phyloP scores from a whole-genome alignment of 23 red algal genomes.

The Gracilaria caudata region DNA sequence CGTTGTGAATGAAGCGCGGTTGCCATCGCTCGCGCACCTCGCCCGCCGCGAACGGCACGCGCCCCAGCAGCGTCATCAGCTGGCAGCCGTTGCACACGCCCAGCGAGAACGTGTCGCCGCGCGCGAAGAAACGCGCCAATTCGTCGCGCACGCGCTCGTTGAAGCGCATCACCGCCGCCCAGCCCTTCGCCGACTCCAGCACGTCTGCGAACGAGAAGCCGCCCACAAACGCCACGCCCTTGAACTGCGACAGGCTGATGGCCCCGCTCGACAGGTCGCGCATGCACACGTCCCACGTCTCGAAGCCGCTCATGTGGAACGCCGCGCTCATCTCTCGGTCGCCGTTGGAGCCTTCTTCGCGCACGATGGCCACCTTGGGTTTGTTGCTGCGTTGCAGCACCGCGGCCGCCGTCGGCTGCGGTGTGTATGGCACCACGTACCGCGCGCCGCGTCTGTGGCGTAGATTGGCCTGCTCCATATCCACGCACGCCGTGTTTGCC shows the following conservation, averaged over 20 bases:
- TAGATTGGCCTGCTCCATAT: conserved; percentile 46
- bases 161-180: conserved; percentile 94
- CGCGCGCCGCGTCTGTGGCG: conserved; percentile 29
- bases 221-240: conserved; percentile 90
- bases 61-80: conserved; percentile 94
- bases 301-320: conserved; percentile 95
- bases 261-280: conserved; percentile 69
- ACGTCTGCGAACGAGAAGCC: conserved; percentile 99
- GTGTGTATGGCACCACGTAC: conserved; percentile 63
- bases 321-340: conserved; percentile 97
- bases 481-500: conserved; percentile 73
- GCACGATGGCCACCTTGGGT: conserved; percentile 85
- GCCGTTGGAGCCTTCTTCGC: conserved; percentile 98
- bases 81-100: conserved; percentile 99
- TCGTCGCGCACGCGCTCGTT: conserved; percentile 59
- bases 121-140: conserved; percentile 78
- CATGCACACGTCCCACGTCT: conserved; percentile 83
- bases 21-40: conserved; percentile 38
- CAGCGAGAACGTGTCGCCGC: conserved; percentile 92
- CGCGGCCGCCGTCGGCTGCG: conserved; percentile 27
- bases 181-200: conserved; percentile 96
- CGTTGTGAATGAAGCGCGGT: conserved; percentile 90
- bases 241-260: conserved; percentile 75
- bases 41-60: conserved; percentile 69
- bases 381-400: conserved; percentile 21